Percentiles rank a stretch among this genome's conserved stretches.
These are phyloP conservation scores for Hsuehochloa calcarea DNA, from an alignment of 176 grass and related monocot genomes.

Conservation along the genomic window DNA sequence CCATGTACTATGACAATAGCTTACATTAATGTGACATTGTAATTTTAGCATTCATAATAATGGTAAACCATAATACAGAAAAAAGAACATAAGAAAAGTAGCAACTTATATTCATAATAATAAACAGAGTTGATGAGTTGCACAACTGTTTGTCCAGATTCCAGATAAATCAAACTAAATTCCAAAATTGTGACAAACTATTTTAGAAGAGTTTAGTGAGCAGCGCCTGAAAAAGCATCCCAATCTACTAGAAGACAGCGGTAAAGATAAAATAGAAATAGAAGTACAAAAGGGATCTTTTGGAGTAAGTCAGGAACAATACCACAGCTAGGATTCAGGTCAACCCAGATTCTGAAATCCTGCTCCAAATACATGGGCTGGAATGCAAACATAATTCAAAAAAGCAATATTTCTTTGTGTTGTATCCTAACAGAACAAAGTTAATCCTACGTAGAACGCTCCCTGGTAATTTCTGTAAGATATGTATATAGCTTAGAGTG, in stretches of 20 bases:
- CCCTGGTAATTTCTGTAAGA: neutral
- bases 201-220: neutral
- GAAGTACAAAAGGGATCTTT: neutral
- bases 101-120: neutral
- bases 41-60: neutral
- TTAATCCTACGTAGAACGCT: neutral
- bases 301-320: neutral
- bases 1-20: neutral
- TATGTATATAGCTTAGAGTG: no score
- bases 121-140: neutral
- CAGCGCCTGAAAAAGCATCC: neutral
- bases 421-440: neutral
- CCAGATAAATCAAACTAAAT: neutral
- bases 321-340: neutral
- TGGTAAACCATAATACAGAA: neutral
- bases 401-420: neutral
- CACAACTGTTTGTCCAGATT: constrained; percentile 2
- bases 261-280: neutral
- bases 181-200: neutral
- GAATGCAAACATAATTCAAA: neutral
- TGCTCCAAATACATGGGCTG: neutral
- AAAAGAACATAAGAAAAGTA: neutral
- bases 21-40: neutral
- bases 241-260: neutral
- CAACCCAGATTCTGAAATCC: neutral